Percentiles rank a stretch among this genome's conserved stretches.
phyloP scores from a whole-genome alignment of 495 filamentous ascomycete genomes.

The Podospora comata region DNA sequence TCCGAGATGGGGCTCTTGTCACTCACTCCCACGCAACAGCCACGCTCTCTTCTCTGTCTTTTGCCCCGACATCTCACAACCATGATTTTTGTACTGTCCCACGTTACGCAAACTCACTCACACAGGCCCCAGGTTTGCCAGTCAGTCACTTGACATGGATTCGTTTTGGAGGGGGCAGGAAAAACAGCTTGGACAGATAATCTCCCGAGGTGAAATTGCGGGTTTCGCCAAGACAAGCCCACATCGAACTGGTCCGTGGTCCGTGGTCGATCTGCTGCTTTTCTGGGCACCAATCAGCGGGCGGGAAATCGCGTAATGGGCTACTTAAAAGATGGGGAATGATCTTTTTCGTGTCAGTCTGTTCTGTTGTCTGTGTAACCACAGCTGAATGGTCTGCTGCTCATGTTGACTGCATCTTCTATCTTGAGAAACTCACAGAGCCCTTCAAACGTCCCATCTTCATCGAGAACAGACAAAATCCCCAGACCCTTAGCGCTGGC shows the following conservation, averaged over 20 bases:
- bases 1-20: neutral
- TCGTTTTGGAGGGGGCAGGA: neutral
- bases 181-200: neutral
- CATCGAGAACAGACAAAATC: neutral
- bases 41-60: neutral
- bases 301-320: conserved; percentile 14
- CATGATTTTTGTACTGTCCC: neutral
- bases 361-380: neutral
- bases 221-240: conserved; percentile 5
- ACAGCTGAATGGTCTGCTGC: neutral
- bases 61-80: neutral
- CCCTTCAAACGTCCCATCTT: neutral
- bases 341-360: conserved; percentile 4
- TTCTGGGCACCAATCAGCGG: conserved; percentile 26
- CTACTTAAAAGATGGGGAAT: neutral
- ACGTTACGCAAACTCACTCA: neutral
- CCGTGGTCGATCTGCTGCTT: neutral
- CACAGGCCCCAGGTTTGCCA: neutral
- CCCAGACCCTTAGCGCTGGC: neutral
- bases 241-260: neutral
- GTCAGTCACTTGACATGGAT: neutral
- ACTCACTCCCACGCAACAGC: neutral
- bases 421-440: neutral
- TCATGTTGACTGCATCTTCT: neutral
- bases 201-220: conserved; percentile 3